Evolutionary conservation across 1,284 basidiomycete species (phyloP).

Genomic region (Clitocybe nebularis): DNA sequence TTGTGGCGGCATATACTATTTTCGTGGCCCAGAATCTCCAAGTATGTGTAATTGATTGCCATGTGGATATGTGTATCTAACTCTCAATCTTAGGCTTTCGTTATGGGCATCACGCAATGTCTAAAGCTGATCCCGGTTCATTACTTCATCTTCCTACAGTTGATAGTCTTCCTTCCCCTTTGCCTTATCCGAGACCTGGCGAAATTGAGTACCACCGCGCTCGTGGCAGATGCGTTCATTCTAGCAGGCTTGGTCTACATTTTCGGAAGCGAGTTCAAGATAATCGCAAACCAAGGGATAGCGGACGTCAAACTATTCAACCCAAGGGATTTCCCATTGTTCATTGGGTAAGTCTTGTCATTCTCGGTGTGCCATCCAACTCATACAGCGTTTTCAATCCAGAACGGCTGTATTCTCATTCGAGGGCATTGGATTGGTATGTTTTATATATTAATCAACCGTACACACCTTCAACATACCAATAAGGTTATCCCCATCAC

Average conservation of each 20-base stretch:
- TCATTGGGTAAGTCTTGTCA: slow-evolving; percentile 73
- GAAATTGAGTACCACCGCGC: slow-evolving; percentile 88
- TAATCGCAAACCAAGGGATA: slow-evolving; percentile 65
- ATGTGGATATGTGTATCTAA: slow-evolving; percentile 5
- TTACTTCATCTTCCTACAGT: slow-evolving; percentile 82
- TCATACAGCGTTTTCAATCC: slow-evolving; percentile 13
- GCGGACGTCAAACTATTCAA: slow-evolving; percentile 92
- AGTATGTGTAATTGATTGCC: slow-evolving; percentile 23
- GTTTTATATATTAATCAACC: slow-evolving; percentile 21
- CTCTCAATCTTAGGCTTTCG: slow-evolving; percentile 55
- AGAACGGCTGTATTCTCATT: slow-evolving; percentile 98
- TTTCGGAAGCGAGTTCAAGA: slow-evolving; percentile 72
- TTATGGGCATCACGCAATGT: slow-evolving; percentile 84
- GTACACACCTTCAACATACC: background rate
- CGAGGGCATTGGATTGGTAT: slow-evolving; percentile 91
- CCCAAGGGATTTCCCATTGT: slow-evolving; percentile 80
- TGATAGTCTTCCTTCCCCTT: slow-evolving; percentile 84
- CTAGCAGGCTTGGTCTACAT: slow-evolving; percentile 87
- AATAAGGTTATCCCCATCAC: slow-evolving; percentile 87
- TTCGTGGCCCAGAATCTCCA: slow-evolving; percentile 94
- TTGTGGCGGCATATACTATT: slow-evolving; percentile 90
- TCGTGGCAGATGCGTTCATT: slow-evolving; percentile 95
- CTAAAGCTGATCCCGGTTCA: slow-evolving; percentile 64
- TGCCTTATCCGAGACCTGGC: slow-evolving; percentile 87
- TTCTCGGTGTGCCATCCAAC: background rate